Evolutionary conservation across 2,329 filamentous ascomycete species (phyloP).

Genomic region (Exophiala xenobiotica): DNA sequence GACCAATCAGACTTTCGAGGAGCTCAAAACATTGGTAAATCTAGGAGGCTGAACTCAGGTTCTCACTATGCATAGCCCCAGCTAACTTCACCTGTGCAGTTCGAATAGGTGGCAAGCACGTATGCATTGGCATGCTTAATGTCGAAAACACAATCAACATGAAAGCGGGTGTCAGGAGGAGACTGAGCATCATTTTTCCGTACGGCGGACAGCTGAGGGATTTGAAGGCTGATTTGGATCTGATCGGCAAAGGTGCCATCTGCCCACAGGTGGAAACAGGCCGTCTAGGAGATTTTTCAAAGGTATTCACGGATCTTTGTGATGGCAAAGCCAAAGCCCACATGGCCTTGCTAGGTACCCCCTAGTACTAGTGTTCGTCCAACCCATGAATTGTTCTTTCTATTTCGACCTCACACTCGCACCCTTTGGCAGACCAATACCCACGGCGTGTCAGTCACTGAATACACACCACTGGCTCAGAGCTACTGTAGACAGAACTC

Average conservation of each 20-base stretch:
- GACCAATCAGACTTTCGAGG: slow-evolving; percentile 39
- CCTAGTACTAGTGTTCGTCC: neutral
- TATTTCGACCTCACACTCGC: slow-evolving; percentile 35
- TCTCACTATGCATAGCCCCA: too few relatives aligned
- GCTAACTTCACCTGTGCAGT: slow-evolving; percentile 33
- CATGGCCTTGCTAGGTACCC: slow-evolving; percentile 2
- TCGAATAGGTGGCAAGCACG: slow-evolving; percentile 34
- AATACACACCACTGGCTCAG: neutral
- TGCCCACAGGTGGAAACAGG: slow-evolving; percentile 38
- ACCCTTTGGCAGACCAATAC: slow-evolving; percentile 41
- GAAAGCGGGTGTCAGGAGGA: slow-evolving; percentile 46
- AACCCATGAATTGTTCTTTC: neutral
- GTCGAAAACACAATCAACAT: slow-evolving; percentile 44
- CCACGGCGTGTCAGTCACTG: slow-evolving; percentile 29
- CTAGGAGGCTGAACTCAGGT: too few relatives aligned
- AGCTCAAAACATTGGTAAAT: slow-evolving; percentile 32
- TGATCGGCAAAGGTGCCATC: slow-evolving; percentile 38
- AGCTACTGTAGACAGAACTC: slow-evolving; percentile 22
- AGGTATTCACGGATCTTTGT: slow-evolving; percentile 37
- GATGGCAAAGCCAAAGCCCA: slow-evolving; percentile 37
- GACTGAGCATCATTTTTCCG: slow-evolving; percentile 44
- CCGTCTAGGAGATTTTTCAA: slow-evolving; percentile 36
- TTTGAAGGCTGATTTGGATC: slow-evolving; percentile 29
- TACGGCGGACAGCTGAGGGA: slow-evolving; percentile 46
- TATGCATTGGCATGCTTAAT: slow-evolving; percentile 44